phyloP scores from a whole-genome alignment of 768 basidiomycete genomes.

The Lepiota venenata region DNA sequence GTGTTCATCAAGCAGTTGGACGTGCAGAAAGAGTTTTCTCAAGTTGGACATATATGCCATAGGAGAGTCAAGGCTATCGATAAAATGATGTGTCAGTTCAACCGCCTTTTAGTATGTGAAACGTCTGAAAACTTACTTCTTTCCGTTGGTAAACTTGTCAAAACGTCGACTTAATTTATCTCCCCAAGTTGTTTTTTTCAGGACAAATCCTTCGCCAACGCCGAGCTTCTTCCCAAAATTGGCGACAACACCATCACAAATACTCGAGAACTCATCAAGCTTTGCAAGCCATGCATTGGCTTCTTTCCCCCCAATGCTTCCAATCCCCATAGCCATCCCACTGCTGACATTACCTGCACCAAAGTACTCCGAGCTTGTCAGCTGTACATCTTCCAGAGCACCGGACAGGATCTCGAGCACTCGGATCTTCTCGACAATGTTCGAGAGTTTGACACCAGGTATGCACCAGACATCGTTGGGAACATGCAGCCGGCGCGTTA shows the following conservation, averaged over 20 bases:
- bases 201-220: conserved; percentile 82
- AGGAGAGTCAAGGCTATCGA: conserved; percentile 79
- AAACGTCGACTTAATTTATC: conserved; percentile 71
- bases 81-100: conserved; percentile 16
- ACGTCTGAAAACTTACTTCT: conserved; percentile 56
- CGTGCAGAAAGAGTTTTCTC: conserved; percentile 65
- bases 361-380: conserved; percentile 67
- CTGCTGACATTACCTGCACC: conserved; percentile 78
- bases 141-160: conserved; percentile 85
- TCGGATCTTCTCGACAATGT: conserved; percentile 81
- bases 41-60: conserved; percentile 78
- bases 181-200: conserved; percentile 80
- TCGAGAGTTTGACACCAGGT: conserved; percentile 80
- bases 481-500: conserved; percentile 83
- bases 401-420: conserved; percentile 77
- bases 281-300: conserved; percentile 75
- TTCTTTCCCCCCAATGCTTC: conserved; percentile 72
- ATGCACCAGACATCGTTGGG: conserved; percentile 91
- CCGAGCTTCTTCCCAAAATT: conserved; percentile 88
- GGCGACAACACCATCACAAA: conserved; percentile 77
- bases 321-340: conserved; percentile 71
- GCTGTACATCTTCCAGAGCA: conserved; percentile 77
- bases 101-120: background rate
- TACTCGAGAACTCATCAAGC: conserved; percentile 75
- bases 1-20: conserved; percentile 86